Base-by-base conservation (phyloP, 306 rosid species). In the Corylus avellana region DNA sequence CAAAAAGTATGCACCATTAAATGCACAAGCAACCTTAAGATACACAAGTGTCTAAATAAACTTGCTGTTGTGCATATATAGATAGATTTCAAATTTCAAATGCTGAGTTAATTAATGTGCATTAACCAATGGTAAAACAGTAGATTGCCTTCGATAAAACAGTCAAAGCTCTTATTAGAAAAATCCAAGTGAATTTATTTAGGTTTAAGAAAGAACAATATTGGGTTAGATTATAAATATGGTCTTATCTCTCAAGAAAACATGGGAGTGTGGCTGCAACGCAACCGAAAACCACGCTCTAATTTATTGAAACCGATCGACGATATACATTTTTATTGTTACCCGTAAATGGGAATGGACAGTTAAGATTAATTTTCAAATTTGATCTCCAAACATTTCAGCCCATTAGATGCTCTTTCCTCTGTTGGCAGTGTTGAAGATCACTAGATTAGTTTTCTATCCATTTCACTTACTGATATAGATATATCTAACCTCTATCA, bases 161-260 rank as follows among this genome's bases (percentile, higher is more conserved):
- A 64, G 12, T 64, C 71, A 67, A 67, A 18, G 51, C 72, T 67
- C 72, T 67, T 44, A 42, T 44, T 39, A 67, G 48, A 39, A n/a
- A 67, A 67, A 67, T 39, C 72, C 72, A 18, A 67, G 25, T 67
- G 49, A 18, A n/a, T 39, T 42, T 22, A 67, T 42, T 67, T 18
- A n/a, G 16, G 1, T 67, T n/a, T n/a, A n/a, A 67, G 7, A 42
- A 67, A 42, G 18, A 67, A 16, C 20, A 39, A 67, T 64, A 35
- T 32, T 16, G 71, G 35, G 3, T 64, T 42, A 35, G 39, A 29
- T 42, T 8, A 67, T 67, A 39, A 39, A 67, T 42, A 39, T 67
- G 50, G 49, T 39, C 72, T 67, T 39, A 67, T 67, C 72, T n/a
- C 12, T 1, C 13, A 22, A 44, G 51, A 18, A 42, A 42, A 18